Conservation (phyloP, 768 basidiomycete species). For the Rhizopogon rudus region DNA sequence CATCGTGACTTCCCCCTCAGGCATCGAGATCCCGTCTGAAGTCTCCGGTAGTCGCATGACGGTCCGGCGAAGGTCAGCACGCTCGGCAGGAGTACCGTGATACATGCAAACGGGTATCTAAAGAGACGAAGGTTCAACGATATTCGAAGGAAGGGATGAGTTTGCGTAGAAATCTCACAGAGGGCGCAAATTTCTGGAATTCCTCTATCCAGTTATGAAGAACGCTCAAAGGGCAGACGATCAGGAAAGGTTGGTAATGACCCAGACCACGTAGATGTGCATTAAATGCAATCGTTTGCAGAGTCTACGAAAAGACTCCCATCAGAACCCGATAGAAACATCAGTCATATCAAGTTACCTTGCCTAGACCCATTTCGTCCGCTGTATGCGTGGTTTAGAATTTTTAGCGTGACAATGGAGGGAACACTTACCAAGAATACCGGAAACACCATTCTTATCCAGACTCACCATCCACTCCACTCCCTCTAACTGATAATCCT, state of each 20-base stretch:
- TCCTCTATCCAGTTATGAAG: constrained; percentile 89
- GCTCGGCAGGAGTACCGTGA: constrained; percentile 78
- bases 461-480: constrained; percentile 93
- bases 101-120: constrained; percentile 89
- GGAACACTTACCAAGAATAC: constrained; percentile 59
- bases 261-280: constrained; percentile 79
- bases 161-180: constrained; percentile 36
- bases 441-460: constrained; percentile 80
- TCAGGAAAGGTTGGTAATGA: constrained; percentile 70
- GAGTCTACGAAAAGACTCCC: constrained; percentile 48
- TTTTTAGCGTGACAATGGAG: constrained; percentile 11
- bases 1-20: constrained; percentile 19
- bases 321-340: constrained; percentile 4
- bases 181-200: constrained; percentile 79
- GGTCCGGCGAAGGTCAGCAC: constrained; percentile 71
- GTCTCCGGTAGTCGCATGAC: constrained; percentile 38
- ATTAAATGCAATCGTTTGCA: constrained; percentile 93
- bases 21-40: constrained; percentile 15
- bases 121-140: neutral
- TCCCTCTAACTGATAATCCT: constrained; percentile 90
- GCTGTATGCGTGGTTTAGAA: constrained; percentile 35
- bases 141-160: neutral
- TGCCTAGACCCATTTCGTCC: constrained; percentile 94
- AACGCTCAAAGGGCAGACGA: constrained; percentile 93
- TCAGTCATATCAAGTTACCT: constrained; percentile 36